Evolutionary conservation across 257 asterid species (phyloP), one percentile per base, ranked within the genome.

Genomic region (Leonotis leonurus): DNA sequence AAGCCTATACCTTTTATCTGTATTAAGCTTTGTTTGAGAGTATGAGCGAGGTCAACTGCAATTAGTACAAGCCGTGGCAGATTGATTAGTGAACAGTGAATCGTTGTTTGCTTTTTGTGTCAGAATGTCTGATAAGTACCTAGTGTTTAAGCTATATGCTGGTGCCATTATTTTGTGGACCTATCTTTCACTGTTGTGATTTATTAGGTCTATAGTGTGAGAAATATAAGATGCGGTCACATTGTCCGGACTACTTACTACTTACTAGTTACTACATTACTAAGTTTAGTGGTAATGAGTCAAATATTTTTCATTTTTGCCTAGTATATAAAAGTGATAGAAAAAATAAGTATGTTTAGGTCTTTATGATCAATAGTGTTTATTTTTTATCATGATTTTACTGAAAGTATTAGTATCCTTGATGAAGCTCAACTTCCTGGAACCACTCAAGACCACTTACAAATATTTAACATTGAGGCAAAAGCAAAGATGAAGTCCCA

Each of bases 401-500:
- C 81, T 69, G 69, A 75, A 48, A 59, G 27, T 33, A 48, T 49
- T 53, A 60, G 54, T 62, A 61, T 70, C 39, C 64, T 74, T 68
- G 71, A 30, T 84, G 88, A 75, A 93, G 99, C 99, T 69, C 99
- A 85, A 93, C 85, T 87, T 68, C 83, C 93, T 10, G 99, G 97
- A 56, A 89, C 97, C 62, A 83, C 87, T 66, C 96, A 89, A 66
- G 99, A 93, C 70, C 99, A 89, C 79, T 77, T 93, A 71, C 99
- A 93, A 83, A 93, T 93, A 74, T 93, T 93, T 77, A 93, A 93
- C 81, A 93, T 93, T 37, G 99, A 93, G 80, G 88, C 95, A 36
- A 93, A 93, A 69, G 86, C 95, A 62, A 93, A 93, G 75, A 77
- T 93, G 36, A 93, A 93, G 75, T 87, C 99, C 4, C 78, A 89